phyloP scores from a whole-genome alignment of 2,329 filamentous ascomycete species.

The Byssochlamys sp. region DNA sequence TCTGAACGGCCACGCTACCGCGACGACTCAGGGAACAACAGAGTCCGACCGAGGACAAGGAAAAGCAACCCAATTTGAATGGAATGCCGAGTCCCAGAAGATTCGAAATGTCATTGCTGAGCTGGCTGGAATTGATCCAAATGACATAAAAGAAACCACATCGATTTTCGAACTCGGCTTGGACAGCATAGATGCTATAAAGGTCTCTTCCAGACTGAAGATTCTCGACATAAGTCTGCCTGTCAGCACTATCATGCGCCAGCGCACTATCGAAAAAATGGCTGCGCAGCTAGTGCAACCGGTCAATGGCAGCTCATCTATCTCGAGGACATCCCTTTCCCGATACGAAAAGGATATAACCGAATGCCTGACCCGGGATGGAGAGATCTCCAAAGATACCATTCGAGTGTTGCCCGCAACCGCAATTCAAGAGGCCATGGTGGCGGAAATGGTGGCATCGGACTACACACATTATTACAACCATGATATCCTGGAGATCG shows the following conservation, averaged over 20 bases:
- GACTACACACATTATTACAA: slow-evolving; percentile 73
- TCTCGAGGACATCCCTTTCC: slow-evolving; percentile 7
- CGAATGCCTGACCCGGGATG: slow-evolving; percentile 27
- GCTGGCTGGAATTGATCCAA: slow-evolving; percentile 47
- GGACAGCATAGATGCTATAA: slow-evolving; percentile 87
- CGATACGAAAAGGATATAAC: slow-evolving; percentile 24
- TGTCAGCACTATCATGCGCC: slow-evolving; percentile 68
- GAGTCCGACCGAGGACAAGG: neutral
- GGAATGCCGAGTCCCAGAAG: slow-evolving; percentile 45
- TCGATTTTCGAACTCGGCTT: slow-evolving; percentile 74
- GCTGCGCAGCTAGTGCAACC: slow-evolving; percentile 15
- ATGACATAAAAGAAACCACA: slow-evolving; percentile 47
- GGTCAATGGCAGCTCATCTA: slow-evolving; percentile 17
- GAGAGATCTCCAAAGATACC: slow-evolving; percentile 32
- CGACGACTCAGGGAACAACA: neutral
- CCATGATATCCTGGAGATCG: slow-evolving; percentile 62
- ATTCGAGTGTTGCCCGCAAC: slow-evolving; percentile 64
- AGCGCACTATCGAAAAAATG: slow-evolving; percentile 59
- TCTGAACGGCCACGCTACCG: neutral
- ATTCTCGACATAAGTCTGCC: slow-evolving; percentile 51
- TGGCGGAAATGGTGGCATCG: slow-evolving; percentile 70
- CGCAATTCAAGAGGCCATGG: slow-evolving; percentile 76
- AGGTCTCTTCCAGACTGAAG: slow-evolving; percentile 63
- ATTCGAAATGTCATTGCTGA: slow-evolving; percentile 55
- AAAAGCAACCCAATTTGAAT: slow-evolving; percentile 39